Evolutionary conservation across 2,329 filamentous ascomycete genomes (phyloP), one percentile per base, ranked within the genome.

Genomic region (Sclerotinia minor): DNA sequence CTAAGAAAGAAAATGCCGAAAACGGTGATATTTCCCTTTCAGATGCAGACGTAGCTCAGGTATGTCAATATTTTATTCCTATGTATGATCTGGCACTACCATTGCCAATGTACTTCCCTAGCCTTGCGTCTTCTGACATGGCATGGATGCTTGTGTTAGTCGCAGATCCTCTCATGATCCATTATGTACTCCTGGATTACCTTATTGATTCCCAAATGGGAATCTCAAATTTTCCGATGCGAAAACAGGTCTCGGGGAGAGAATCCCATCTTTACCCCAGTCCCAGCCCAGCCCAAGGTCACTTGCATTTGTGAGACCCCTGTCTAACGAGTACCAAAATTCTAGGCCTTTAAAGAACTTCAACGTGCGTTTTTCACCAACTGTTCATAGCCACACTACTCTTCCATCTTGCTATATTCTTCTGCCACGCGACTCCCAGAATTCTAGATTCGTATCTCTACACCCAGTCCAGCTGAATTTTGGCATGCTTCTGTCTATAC

Each of bases 321-420:
- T 67, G 55, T 47, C 55, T 67, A 63, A 67, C 65, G 24, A 53
- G 32, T 6, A n/a, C 35, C 13, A 24, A 32, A 35, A 53, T 47
- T 67, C 41, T 67, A 67, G 65, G 65, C 65, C 38, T 64, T 29
- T 1, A 64, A 67, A 67, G 65, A 67, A 41, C 59, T 67, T 45
- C 65, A 64, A 41, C 58, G 65, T 67, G 41, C 35, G 65, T 67
- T 35, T 41, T 9, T n/a, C 29, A 13, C 45, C 59, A 63, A 59
- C 41, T n/a, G 19, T 35, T 65, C n/a, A n/a, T 38, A 13, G 38
- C 45, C 35, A 38, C 41, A 38, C 41, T 49, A 24, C 17, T 61
- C 54, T 50, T 21, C 21, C 61, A n/a, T 32, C 52, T 9, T 19
- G 11, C 41, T 52, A 11, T 44, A 13, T 53, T 17, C n/a, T 11